Evolutionary conservation across 345 rosid genomes (phyloP).

Genomic region (Cardiospermum halicacabum): DNA sequence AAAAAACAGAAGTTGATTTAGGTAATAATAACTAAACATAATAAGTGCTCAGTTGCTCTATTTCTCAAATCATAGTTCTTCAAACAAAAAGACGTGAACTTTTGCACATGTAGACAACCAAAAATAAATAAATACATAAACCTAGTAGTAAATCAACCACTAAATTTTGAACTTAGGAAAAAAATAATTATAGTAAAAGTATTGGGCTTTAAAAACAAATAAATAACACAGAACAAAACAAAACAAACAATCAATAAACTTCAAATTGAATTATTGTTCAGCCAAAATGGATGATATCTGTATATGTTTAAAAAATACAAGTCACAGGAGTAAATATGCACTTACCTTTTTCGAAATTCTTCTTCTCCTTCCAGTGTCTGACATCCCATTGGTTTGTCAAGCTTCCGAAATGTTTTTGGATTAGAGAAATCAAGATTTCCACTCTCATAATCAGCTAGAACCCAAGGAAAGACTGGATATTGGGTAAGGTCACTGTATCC

Average conservation of each 20-base stretch:
- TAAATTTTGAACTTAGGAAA: too few relatives aligned
- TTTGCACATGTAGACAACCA: too few relatives aligned
- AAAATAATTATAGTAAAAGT: too few relatives aligned
- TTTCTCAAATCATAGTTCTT: background rate
- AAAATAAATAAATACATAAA: too few relatives aligned
- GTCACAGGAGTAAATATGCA: too few relatives aligned
- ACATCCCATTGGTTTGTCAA: slow-evolving; percentile 99
- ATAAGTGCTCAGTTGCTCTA: background rate
- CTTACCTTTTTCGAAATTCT: slow-evolving; percentile 94
- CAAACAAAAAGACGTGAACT: background rate
- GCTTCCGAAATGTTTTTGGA: slow-evolving; percentile 85
- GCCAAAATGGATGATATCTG: background rate
- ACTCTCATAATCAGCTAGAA: slow-evolving; percentile 93
- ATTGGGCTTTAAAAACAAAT: too few relatives aligned
- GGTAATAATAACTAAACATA: background rate
- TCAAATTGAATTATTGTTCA: too few relatives aligned
- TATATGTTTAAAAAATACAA: too few relatives aligned
- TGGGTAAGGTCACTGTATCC: slow-evolving; percentile 99
- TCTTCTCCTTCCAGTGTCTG: slow-evolving; percentile 96
- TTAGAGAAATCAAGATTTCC: slow-evolving; percentile 77
- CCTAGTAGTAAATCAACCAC: too few relatives aligned
- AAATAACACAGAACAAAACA: too few relatives aligned
- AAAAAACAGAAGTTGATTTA: background rate
- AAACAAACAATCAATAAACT: too few relatives aligned
- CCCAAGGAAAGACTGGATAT: slow-evolving; percentile 99